These are phyloP conservation scores for Tephrocybe sp. DNA, from an alignment of 768 basidiomycete genomes.

Conservation along the genomic window DNA sequence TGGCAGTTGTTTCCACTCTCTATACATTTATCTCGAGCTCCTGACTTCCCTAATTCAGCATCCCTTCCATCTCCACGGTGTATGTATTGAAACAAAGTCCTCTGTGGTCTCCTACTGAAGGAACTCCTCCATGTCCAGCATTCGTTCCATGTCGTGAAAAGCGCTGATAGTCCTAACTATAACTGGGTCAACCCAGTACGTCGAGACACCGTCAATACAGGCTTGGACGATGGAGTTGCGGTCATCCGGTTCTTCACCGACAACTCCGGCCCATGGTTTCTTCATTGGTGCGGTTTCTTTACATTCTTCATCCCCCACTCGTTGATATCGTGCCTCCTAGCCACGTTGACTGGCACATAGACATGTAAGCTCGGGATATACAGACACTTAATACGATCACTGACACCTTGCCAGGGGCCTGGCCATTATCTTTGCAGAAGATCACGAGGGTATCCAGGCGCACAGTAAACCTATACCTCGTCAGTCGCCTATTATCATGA, in stretches of 20 bases:
- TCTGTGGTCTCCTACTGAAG: neutral
- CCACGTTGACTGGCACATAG: slow-evolving; percentile 12
- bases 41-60: slow-evolving; percentile 15
- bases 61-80: slow-evolving; percentile 31
- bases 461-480: neutral
- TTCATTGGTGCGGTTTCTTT: slow-evolving; percentile 4
- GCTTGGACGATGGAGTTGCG: slow-evolving; percentile 31
- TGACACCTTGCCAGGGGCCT: neutral
- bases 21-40: slow-evolving; percentile 7
- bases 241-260: slow-evolving; percentile 63
- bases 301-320: neutral
- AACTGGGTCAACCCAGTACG: slow-evolving; percentile 19
- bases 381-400: neutral
- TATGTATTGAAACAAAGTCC: slow-evolving; percentile 6
- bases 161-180: slow-evolving; percentile 25
- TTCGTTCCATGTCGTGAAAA: slow-evolving; percentile 37
- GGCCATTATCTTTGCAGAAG: slow-evolving; percentile 6
- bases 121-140: slow-evolving; percentile 23
- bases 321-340: no score
- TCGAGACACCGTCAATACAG: slow-evolving; percentile 38
- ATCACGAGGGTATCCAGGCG: neutral
- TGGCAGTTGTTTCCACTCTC: neutral
- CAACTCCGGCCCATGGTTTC: slow-evolving; percentile 57
- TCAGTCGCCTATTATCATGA: neutral
- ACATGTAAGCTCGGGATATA: neutral